phyloP scores from a whole-genome alignment of 371 early-diverging fungal species.

The Mortierella sp. region DNA sequence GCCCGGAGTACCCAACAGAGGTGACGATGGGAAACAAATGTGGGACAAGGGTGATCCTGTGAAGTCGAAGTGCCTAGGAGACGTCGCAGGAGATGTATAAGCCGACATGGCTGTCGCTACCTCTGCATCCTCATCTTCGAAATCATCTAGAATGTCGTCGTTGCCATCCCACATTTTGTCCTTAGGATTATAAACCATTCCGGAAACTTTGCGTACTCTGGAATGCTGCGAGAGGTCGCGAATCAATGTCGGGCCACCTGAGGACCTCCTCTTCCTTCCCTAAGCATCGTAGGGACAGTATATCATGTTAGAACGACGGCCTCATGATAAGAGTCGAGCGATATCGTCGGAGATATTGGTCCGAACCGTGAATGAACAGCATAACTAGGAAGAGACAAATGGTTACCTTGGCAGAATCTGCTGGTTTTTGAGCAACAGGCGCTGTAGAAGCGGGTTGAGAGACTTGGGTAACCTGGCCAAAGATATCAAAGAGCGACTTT shows the following conservation, averaged over 20 bases:
- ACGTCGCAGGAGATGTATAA: no score
- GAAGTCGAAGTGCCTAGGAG: not conserved
- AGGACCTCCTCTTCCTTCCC: constrained; percentile 18
- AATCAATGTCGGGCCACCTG: constrained; percentile 31
- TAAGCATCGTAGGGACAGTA: no score
- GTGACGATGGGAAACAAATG: not conserved
- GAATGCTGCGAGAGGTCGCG: constrained; percentile 36
- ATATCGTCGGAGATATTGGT: no score
- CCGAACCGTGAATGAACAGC: no score
- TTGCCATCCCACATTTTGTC: constrained; percentile 41
- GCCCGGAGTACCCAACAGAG: not conserved
- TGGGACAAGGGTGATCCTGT: constrained; percentile 7
- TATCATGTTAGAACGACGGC: no score
- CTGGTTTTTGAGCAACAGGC: not conserved
- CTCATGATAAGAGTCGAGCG: no score
- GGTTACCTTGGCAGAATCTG: constrained; percentile 17
- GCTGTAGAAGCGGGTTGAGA: not conserved
- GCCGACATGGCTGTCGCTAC: not conserved
- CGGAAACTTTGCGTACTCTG: constrained; percentile 26
- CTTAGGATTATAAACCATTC: constrained; percentile 24
- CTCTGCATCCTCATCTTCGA: constrained; percentile 22
- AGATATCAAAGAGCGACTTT: constrained; percentile 47
- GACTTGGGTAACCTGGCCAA: constrained; percentile 16
- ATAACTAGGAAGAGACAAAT: not conserved
- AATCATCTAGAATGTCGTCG: constrained; percentile 26